phyloP scores from a whole-genome alignment of 2,329 filamentous ascomycete genomes.

The Polychaeton citri region DNA sequence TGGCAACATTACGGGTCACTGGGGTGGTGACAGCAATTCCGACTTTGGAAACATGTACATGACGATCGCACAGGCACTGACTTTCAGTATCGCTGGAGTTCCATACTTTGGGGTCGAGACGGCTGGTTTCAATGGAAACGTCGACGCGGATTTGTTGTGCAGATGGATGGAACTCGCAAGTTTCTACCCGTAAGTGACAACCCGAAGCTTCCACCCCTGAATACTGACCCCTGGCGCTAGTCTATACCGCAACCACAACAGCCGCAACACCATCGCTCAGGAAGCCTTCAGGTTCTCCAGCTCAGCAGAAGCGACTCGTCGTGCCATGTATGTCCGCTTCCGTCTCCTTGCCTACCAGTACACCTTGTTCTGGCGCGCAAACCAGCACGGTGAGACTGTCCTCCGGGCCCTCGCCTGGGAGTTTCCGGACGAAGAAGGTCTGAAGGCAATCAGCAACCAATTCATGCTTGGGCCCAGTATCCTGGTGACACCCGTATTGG shows the following conservation, averaged over 20 bases:
- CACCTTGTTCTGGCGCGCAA: slow-evolving; percentile 15
- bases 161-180: slow-evolving; percentile 34
- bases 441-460: slow-evolving; percentile 14
- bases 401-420: slow-evolving; percentile 14
- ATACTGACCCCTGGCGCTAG: not conserved
- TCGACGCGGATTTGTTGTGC: slow-evolving; percentile 11
- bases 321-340: slow-evolving; percentile 16
- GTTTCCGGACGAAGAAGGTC: slow-evolving; percentile 12
- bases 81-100: slow-evolving; percentile 11
- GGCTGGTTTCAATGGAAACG: slow-evolving; percentile 13
- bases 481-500: slow-evolving; percentile 14
- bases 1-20: slow-evolving; percentile 66
- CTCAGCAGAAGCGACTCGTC: slow-evolving; percentile 12
- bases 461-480: slow-evolving; percentile 16
- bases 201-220: not conserved
- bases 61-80: slow-evolving; percentile 11
- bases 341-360: slow-evolving; percentile 15
- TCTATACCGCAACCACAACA: slow-evolving; percentile 27
- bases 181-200: not conserved
- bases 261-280: slow-evolving; percentile 14
- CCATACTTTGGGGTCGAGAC: slow-evolving; percentile 13
- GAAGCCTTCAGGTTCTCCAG: slow-evolving; percentile 16
- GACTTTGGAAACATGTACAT: slow-evolving; percentile 13
- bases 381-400: slow-evolving; percentile 11
- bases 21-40: slow-evolving; percentile 21